A percentile compares a stretch with the other conserved stretches of the same genome.
phyloP scores from a whole-genome alignment of 345 rosid genomes.

The Geranium rotundifolium region DNA sequence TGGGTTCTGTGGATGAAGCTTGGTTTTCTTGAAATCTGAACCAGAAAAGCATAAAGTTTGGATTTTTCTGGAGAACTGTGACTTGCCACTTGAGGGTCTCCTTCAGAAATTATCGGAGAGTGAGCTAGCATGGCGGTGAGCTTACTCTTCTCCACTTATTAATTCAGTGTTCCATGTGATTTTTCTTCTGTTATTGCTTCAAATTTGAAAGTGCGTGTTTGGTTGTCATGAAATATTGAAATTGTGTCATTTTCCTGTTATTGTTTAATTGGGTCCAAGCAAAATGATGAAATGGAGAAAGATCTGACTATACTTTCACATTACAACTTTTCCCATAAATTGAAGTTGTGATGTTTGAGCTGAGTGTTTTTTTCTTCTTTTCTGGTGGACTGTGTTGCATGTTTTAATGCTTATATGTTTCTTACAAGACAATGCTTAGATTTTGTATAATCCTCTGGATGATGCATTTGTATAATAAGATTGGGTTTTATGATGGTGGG shows the following conservation, averaged over 20 bases:
- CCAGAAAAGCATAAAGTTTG: not conserved
- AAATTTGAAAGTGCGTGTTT: not conserved
- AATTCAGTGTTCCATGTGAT: constrained; percentile 1
- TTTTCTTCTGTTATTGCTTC: not conserved
- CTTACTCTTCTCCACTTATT: constrained; percentile 7
- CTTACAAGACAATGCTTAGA: not conserved
- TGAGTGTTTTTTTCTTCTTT: too few species aligned
- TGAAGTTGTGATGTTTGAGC: not conserved
- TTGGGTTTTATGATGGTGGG: constrained; percentile 4
- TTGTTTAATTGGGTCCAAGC: not conserved
- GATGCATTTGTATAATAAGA: not conserved
- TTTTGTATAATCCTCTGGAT: too few species aligned
- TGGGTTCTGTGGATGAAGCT: not conserved
- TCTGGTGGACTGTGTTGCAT: too few species aligned
- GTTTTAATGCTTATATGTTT: too few species aligned
- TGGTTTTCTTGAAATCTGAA: not conserved
- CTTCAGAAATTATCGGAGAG: not conserved
- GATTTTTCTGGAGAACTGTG: not conserved
- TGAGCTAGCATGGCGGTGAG: not conserved
- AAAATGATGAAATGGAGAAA: not conserved
- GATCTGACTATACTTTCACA: not conserved
- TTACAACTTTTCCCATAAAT: not conserved
- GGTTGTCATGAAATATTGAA: not conserved
- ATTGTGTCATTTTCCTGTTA: too few species aligned
- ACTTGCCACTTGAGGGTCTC: not conserved